Evolutionary conservation across 1,284 basidiomycete genomes (phyloP), one percentile per base, ranked within the genome.

Genomic region (Porogramme epimiltina): DNA sequence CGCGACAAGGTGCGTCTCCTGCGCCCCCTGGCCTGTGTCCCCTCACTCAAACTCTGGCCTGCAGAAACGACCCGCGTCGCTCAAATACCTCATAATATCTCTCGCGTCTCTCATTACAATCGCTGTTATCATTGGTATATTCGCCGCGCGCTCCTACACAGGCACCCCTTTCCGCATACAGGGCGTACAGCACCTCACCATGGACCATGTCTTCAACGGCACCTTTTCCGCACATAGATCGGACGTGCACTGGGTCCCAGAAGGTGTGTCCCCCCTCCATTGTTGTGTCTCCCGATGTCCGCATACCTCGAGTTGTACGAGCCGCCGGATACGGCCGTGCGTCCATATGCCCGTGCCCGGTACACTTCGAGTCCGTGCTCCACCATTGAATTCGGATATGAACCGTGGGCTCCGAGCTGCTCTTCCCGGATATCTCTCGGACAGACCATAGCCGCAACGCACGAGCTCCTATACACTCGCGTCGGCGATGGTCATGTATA

Each of bases 181-280:
- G 4, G 86, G 90, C 1, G 77, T 71, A 26, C 77, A 75, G 59
- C 89, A 84, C 61, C 77, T 96, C 43, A 88, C 87, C 1, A 83
- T 97, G 79, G 91, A 96, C 62, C 87, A 94, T 66, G 71, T 95
- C 42, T 93, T 93, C 72, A 95, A 95, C 64, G 92, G 92, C 3
- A 96, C 93, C 0, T 97, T 96, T 64, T 56, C 46, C 10, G 69
- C 77, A 2, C 62, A 77, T 3, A 66, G 63, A 11, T 74, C 76
- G 40, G 62, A 63, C 25, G 69, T 95, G 25, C 75, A 84, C 42
- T 97, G 95, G 95, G 86, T 97, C 25, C 83, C 86, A 11, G 93
- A 95, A 81, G 93, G 94, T 91, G 54, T 26, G 79, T 61, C 16
- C 15, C n/a, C 31, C 20, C 3, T 8, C 24, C 34, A 2, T 15